These are phyloP conservation scores for Inosperma sp. DNA, from an alignment of 768 basidiomycete species.

Conservation along the genomic window DNA sequence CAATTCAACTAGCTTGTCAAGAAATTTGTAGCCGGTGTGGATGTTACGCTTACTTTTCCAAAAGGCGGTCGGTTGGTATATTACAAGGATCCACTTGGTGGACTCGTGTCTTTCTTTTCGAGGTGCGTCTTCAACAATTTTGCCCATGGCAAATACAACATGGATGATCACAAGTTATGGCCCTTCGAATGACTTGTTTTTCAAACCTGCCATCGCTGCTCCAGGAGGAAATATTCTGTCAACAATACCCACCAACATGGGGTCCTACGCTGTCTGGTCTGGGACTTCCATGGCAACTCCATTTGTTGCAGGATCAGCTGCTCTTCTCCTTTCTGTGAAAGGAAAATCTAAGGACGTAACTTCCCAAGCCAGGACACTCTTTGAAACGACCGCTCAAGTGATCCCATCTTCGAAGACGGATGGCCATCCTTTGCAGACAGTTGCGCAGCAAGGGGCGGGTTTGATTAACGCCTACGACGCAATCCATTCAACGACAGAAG, in stretches of 20 bases:
- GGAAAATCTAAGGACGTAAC: slow-evolving; percentile 28
- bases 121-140: slow-evolving; percentile 20
- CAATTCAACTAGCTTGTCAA: slow-evolving; percentile 39
- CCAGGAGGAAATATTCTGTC: slow-evolving; percentile 50
- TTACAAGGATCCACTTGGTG: slow-evolving; percentile 46
- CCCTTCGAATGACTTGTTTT: slow-evolving; percentile 55
- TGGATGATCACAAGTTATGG: slow-evolving; percentile 51
- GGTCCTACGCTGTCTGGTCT: slow-evolving; percentile 33
- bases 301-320: slow-evolving; percentile 38
- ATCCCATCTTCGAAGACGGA: slow-evolving; percentile 43
- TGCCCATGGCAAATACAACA: neutral
- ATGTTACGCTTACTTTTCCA: slow-evolving; percentile 44
- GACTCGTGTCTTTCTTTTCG: slow-evolving; percentile 50
- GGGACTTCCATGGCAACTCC: slow-evolving; percentile 41
- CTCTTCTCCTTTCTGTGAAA: slow-evolving; percentile 36
- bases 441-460: slow-evolving; percentile 51
- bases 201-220: slow-evolving; percentile 45
- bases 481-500: slow-evolving; percentile 43
- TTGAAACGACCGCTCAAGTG: slow-evolving; percentile 44
- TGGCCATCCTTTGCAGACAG: slow-evolving; percentile 45
- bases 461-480: slow-evolving; percentile 55
- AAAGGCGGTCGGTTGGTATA: slow-evolving; percentile 37
- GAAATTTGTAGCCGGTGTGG: slow-evolving; percentile 39
- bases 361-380: slow-evolving; percentile 32
- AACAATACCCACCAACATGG: slow-evolving; percentile 33